A percentile compares a stretch with the other conserved stretches of the same genome.
These are phyloP conservation scores for Dictyostelium firmibasis DNA, from an alignment of 78 protist species.

Conservation along the genomic window DNA sequence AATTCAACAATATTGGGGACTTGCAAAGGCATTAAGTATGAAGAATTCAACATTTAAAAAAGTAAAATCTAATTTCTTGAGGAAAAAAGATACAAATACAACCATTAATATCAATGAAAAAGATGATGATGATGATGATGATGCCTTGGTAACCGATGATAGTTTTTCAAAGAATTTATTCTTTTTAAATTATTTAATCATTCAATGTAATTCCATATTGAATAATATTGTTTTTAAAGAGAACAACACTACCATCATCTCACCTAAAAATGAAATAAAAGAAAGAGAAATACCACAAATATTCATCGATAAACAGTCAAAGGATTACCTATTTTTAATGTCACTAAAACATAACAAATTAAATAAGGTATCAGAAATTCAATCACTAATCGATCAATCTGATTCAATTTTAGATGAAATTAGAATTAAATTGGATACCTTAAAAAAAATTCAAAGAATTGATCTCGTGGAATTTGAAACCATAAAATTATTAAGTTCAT, in stretches of 20 bases:
- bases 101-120: not conserved
- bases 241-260: not conserved
- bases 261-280: not conserved
- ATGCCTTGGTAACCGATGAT: not conserved
- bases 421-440: not conserved
- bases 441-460: not conserved
- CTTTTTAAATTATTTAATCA: not conserved
- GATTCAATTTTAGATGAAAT: not conserved
- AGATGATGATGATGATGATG: not conserved
- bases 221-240: not conserved
- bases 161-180: not conserved
- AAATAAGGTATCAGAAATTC: not conserved
- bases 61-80: not conserved
- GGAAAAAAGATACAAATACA: not conserved
- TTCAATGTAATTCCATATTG: not conserved
- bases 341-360: not conserved
- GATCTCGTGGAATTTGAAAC: conserved; percentile 8
- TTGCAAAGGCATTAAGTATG: not conserved
- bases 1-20: conserved; percentile 49
- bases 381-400: conserved; percentile 1
- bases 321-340: not conserved
- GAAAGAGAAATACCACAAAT: not conserved
- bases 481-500: not conserved
- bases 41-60: not conserved
- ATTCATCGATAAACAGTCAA: not conserved